Percentiles rank a stretch among this genome's conserved stretches.
Evolutionary conservation across 2,329 filamentous ascomycete species (phyloP).

Genomic region (Dothideomycetidae sp.): DNA sequence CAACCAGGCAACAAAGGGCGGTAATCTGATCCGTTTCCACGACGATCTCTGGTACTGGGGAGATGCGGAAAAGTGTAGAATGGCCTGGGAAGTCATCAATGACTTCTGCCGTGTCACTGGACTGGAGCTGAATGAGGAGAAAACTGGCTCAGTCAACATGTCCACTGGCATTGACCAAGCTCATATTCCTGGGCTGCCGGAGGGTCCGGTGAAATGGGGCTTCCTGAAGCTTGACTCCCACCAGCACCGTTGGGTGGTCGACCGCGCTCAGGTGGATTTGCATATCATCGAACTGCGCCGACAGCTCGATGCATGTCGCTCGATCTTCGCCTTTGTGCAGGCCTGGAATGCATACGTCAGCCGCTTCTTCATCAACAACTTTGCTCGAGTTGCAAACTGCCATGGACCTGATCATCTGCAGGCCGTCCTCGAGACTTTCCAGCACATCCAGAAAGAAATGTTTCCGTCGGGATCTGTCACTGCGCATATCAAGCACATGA

Average conservation of each 20-base stretch:
- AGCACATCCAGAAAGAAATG: slow-evolving; percentile 35
- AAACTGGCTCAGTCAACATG: slow-evolving; percentile 40
- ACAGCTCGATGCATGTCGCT: slow-evolving; percentile 42
- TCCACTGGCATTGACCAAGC: slow-evolving; percentile 4
- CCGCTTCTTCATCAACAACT: slow-evolving; percentile 40
- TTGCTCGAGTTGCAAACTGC: slow-evolving; percentile 38
- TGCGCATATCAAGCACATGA: slow-evolving; percentile 30
- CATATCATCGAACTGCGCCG: slow-evolving; percentile 45
- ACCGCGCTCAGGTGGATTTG: slow-evolving; percentile 42
- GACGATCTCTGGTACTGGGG: slow-evolving; percentile 58
- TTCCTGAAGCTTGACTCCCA: slow-evolving; percentile 42
- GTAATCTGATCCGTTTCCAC: slow-evolving; percentile 45
- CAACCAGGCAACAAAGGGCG: slow-evolving; percentile 41
- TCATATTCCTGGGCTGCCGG: slow-evolving; percentile 28
- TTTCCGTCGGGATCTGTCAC: slow-evolving; percentile 25
- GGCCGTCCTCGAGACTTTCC: slow-evolving; percentile 37
- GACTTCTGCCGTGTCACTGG: slow-evolving; percentile 43
- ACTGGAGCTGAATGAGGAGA: slow-evolving; percentile 43
- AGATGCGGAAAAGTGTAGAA: slow-evolving; percentile 37
- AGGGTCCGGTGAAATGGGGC: slow-evolving; percentile 43
- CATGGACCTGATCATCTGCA: slow-evolving; percentile 40
- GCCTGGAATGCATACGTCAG: slow-evolving; percentile 40
- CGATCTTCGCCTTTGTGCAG: slow-evolving; percentile 44
- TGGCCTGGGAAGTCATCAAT: slow-evolving; percentile 45
- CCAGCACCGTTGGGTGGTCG: slow-evolving; percentile 44